Evolutionary conservation across 2,329 filamentous ascomycete genomes (phyloP), one percentile per base, ranked within the genome.

Genomic region (Verticillium zaregamsianum): DNA sequence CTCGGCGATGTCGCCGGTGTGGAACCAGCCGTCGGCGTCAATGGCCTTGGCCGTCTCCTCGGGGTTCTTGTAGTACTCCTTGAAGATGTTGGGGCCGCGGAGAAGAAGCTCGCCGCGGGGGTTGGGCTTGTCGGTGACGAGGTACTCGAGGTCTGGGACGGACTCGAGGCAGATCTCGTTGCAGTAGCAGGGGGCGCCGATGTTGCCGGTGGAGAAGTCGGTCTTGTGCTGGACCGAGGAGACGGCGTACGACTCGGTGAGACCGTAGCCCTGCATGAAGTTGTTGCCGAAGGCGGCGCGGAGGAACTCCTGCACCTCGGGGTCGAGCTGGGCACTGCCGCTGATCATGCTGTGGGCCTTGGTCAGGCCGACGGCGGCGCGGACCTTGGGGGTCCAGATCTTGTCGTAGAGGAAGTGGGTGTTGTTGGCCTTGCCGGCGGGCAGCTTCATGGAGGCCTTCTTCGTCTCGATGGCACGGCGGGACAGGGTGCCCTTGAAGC

Each of bases 111-210:
- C 95, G 60, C 95, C 95, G 37, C 95, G 91, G 3, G 95, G 93
- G 72, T 90, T 83, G 3, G 95, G 95, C 80, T 90, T 92, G 80
- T 99, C 94, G 11, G 90, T 89, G 57, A 90, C 86, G 1, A 88
- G 84, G 79, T 99, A 99, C 61, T 97, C 94, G 84, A 97, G 94
- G 65, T 98, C 94, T 1, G 94, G 93, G 7, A 96, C 90, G 59
- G 93, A 96, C 72, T 89, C 82, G 61, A 97, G 82, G 74, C 93
- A 96, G 57, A 89, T 79, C 79, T 99, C 95, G 9, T 84, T 76
- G 63, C 81, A 82, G 8, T 87, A 82, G 64, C 85, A 82, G 0
- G 93, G 82, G 5, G 84, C 87, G 59, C 95, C 95, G 68, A 94
- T 94, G 77, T 93, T 96, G 64, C 92, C 93, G 5, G 88, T 79